phyloP scores from a whole-genome alignment of 108 stramenopile genomes.

The Craspedostauros australis region DNA sequence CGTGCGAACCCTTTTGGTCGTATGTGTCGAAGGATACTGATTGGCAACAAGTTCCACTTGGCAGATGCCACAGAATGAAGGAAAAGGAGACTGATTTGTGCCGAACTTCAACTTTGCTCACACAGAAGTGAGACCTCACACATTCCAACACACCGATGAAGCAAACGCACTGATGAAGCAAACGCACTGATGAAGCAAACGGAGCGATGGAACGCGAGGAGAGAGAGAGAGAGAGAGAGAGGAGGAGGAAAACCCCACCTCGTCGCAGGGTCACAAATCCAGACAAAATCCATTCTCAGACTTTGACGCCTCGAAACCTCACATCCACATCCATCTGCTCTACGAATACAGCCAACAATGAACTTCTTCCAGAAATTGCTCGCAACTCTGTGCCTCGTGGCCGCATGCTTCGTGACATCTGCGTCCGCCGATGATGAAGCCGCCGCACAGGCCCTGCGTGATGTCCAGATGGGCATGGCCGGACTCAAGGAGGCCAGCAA shows the following conservation, averaged over 20 bases:
- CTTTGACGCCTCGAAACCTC: too few species aligned
- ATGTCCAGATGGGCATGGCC: slow-evolving; percentile 72
- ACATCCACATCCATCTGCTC: too few species aligned
- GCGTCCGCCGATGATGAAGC: slow-evolving; percentile 43
- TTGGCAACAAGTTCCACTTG: too few species aligned
- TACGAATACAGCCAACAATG: slow-evolving; percentile 1
- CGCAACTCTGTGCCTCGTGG: slow-evolving; percentile 29
- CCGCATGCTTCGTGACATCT: slow-evolving; percentile 31
- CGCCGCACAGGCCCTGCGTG: slow-evolving; percentile 44
- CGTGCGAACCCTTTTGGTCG: too few species aligned
- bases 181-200: neutral
- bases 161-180: neutral
- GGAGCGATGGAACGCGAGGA: neutral
- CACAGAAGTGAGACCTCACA: neutral
- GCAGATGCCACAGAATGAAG: too few species aligned
- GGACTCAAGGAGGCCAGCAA: slow-evolving; percentile 78
- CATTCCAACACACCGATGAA: neutral
- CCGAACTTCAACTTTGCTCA: neutral
- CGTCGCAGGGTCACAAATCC: too few species aligned
- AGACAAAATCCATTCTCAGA: too few species aligned
- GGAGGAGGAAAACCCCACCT: too few species aligned
- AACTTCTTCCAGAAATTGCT: slow-evolving; percentile 20
- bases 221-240: too few species aligned
- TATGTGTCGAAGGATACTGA: too few species aligned
- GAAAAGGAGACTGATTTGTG: neutral